phyloP scores from a whole-genome alignment of 1,284 basidiomycete species.

The Marasmius fiardii region DNA sequence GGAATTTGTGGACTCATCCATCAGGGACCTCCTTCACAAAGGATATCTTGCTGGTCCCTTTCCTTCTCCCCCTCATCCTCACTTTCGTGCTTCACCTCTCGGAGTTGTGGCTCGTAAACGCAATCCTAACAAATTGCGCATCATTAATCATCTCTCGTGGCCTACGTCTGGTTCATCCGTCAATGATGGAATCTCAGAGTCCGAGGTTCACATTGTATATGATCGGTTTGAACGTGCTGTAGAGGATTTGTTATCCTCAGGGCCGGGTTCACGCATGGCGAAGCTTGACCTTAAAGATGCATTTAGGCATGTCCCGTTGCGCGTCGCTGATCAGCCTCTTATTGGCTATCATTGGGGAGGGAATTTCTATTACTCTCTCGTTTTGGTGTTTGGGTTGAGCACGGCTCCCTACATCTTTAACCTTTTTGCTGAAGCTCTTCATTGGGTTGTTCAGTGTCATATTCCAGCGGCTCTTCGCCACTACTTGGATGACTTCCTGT shows the following conservation, averaged over 20 bases:
- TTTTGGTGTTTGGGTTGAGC: too few species aligned
- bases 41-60: not conserved
- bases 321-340: too few species aligned
- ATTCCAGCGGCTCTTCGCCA: conserved; percentile 20
- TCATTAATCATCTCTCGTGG: not conserved
- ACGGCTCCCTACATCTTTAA: too few species aligned
- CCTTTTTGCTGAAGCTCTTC: too few species aligned
- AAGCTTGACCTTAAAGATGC: too few species aligned
- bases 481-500: conserved; percentile 20
- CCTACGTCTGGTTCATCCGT: not conserved
- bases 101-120: too few species aligned
- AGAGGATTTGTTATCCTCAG: not conserved
- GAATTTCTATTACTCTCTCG: too few species aligned
- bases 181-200: not conserved
- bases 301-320: too few species aligned
- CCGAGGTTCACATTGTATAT: too few species aligned
- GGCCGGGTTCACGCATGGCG: not conserved
- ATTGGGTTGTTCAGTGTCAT: conserved; percentile 28
- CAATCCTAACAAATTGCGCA: not conserved
- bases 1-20: conserved; percentile 12
- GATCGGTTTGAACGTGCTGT: not conserved
- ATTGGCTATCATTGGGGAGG: too few species aligned
- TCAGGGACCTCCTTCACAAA: not conserved
- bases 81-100: too few species aligned
- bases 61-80: not conserved